Base-by-base conservation (phyloP, 179 eudicot species). In the Vitellaria paradoxa region DNA sequence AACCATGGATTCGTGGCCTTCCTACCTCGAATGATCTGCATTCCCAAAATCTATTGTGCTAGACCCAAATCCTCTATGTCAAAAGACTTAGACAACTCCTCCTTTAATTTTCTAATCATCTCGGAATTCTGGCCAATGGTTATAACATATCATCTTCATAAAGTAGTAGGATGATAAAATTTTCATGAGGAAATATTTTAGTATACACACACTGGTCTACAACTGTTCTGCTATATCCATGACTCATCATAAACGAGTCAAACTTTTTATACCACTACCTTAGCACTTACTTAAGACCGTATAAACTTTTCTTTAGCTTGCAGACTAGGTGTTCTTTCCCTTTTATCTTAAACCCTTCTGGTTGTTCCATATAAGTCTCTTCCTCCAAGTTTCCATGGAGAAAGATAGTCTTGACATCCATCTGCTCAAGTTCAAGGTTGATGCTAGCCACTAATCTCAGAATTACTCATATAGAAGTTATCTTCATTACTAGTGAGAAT, bases 351-450 rank as follows among this genome's bases (percentile, higher is more conserved):
- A 69, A 69, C 9, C 47, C 73, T 4, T 37, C 42, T 37, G 42
- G 2, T 37, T 37, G 42, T 4, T 37, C 42, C 4, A 37, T 37
- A 37, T 37, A 37, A 21, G 47, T 49, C 14, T 57, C 13, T 20
- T 69, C n/a, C 30, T 69, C 13, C 26, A 47, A 61, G 2, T 15
- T 13, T 56, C 60, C 5, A 17, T 3, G 0, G 20, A 6, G 17
- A 1, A 18, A 57, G n/a, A 3, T 5, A n/a, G 24, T n/a, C 42
- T n/a, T 24, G 0, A 0, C 3, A 7, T 4, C 1, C 5, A 3
- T 11, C 9, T 6, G 24, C 23, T 9, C 3, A 1, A 11, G n/a
- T 37, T 37, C 42, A 37, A 37, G 42, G 42, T 37, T n/a, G n/a
- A n/a, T 37, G 42, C 42, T 37, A 37, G 42, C 42, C 42, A 37